Percentiles rank a stretch among this genome's conserved stretches.
Evolutionary conservation across 805 yeast species (phyloP).

Genomic region (Danielozyma ontarioensis): DNA sequence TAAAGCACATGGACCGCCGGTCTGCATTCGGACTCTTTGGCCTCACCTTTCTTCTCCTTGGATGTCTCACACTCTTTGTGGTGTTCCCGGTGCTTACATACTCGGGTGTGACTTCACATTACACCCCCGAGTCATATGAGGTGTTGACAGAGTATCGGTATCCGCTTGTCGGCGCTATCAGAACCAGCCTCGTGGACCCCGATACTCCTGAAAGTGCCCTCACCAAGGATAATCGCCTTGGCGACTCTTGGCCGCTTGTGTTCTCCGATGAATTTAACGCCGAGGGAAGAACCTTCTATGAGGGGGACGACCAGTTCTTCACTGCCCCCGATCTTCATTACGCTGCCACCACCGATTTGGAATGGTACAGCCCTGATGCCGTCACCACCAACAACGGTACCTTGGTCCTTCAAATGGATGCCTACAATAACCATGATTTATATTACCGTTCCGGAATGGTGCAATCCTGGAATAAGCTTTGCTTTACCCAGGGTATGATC

Average conservation of each 20-base stretch:
- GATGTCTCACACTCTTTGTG: slow-evolving; percentile 14
- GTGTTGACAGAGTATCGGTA: slow-evolving; percentile 21
- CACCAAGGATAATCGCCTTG: slow-evolving; percentile 14
- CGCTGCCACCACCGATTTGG: slow-evolving; percentile 40
- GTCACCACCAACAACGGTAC: slow-evolving; percentile 37
- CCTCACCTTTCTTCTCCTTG: slow-evolving; percentile 11
- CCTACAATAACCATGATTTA: slow-evolving; percentile 29
- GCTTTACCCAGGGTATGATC: slow-evolving; percentile 28
- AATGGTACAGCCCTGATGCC: slow-evolving; percentile 43
- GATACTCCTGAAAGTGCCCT: slow-evolving; percentile 33
- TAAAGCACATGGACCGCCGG: slow-evolving; percentile 19
- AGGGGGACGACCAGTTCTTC: slow-evolving; percentile 41
- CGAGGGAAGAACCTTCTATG: slow-evolving; percentile 39
- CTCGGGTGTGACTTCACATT: slow-evolving; percentile 13
- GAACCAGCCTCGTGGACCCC: slow-evolving; percentile 34
- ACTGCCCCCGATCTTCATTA: slow-evolving; percentile 37
- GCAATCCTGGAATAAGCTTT: slow-evolving; percentile 35
- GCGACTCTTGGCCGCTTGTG: slow-evolving; percentile 31
- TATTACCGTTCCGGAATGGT: slow-evolving; percentile 37
- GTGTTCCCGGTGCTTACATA: slow-evolving; percentile 21
- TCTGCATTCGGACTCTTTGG: slow-evolving; percentile 19
- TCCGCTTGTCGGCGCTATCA: slow-evolving; percentile 31
- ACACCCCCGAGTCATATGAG: slow-evolving; percentile 8
- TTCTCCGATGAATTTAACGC: slow-evolving; percentile 41
- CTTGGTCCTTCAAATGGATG: slow-evolving; percentile 31